Base-by-base conservation (phyloP, 2,329 filamentous ascomycete species). In the Colletotrichum magnum region DNA sequence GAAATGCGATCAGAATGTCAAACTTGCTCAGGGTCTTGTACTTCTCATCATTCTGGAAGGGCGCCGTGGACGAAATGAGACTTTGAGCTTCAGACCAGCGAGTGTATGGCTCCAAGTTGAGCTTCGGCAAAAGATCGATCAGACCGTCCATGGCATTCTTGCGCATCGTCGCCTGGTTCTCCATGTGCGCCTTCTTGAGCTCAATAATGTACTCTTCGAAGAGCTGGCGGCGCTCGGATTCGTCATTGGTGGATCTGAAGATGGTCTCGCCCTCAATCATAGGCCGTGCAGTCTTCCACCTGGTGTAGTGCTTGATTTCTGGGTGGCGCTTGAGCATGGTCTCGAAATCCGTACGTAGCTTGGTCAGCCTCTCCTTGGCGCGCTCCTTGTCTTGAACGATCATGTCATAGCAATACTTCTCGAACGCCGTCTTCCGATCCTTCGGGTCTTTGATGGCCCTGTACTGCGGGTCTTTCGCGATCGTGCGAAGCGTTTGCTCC, bases 261-360 rank as follows among this genome's bases (percentile, higher is more conserved):
- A 97, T 96, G 56, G 94, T 96, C 85, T 99, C 96, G 58, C 93
- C 93, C 81, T 98, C 94, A 71, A 99, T 94, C 72, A 98, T 97
- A 10, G 94, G 94, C 58, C 94, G 91, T 61, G 95, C 96, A 16
- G 94, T 98, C 87, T 94, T 97, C 96, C 96, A 99, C 71, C 94
- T 92, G 50, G 95, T 98, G 80, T 97, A 98, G 79, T 98, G 90
- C 80, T 95, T 96, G 81, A 99, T 98, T 81, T 99, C 96, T 70
- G 95, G 94, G 80, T 99, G 95, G 73, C 94, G 95, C 82, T 92
- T 94, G 73, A 99, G 88, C 96, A 99, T 99, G 64, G 92, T 95
- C 74, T 93, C 92, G 81, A 99, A 99, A 85, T 98, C 96, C 80
- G 93, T 88, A 76, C 94, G 93, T 77, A 98, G 87, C 84, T 98